These are phyloP conservation scores for Senna siamea DNA, from an alignment of 306 rosid genomes.

Conservation along the genomic window DNA sequence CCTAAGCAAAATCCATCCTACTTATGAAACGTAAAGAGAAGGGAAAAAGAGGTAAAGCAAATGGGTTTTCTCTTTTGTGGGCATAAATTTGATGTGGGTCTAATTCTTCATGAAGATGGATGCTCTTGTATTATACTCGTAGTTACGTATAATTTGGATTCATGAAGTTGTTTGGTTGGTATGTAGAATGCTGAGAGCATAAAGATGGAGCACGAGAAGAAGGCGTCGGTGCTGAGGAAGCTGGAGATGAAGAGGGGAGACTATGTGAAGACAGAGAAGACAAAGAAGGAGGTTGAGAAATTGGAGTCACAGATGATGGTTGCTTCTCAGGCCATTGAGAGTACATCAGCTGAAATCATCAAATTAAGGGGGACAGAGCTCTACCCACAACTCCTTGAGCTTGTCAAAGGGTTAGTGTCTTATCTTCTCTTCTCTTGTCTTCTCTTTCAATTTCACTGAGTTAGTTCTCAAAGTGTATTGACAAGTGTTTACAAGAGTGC, in stretches of 20 bases:
- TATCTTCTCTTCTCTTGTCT: no score
- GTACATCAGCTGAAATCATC: slow-evolving; percentile 83
- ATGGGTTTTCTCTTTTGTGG: no score
- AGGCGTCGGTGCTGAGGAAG: slow-evolving; percentile 67
- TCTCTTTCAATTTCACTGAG: no score
- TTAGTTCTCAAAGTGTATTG: no score
- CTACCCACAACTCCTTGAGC: slow-evolving; percentile 83
- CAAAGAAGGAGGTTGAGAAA: slow-evolving; percentile 87
- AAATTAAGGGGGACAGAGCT: slow-evolving; percentile 84
- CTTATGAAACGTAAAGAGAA: no score
- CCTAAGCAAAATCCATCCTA: no score
- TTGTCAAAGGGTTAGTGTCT: slow-evolving; percentile 89
- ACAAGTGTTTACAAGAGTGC: no score
- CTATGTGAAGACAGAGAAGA: slow-evolving; percentile 86
- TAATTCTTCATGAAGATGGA: slow-evolving; percentile 31
- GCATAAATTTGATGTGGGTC: slow-evolving; percentile 43
- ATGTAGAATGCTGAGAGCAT: slow-evolving; percentile 70
- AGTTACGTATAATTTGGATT: no score
- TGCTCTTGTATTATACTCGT: no score
- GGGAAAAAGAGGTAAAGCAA: not conserved
- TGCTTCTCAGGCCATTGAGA: slow-evolving; percentile 86
- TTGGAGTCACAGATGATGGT: slow-evolving; percentile 94
- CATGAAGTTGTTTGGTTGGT: slow-evolving; percentile 32
- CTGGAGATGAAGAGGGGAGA: slow-evolving; percentile 87
- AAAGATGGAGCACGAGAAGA: slow-evolving; percentile 81